A percentile compares a stretch with the other conserved stretches of the same genome.
Conservation (phyloP, 2,329 filamentous ascomycete genomes). For the Colletotrichum nymphaeae region DNA sequence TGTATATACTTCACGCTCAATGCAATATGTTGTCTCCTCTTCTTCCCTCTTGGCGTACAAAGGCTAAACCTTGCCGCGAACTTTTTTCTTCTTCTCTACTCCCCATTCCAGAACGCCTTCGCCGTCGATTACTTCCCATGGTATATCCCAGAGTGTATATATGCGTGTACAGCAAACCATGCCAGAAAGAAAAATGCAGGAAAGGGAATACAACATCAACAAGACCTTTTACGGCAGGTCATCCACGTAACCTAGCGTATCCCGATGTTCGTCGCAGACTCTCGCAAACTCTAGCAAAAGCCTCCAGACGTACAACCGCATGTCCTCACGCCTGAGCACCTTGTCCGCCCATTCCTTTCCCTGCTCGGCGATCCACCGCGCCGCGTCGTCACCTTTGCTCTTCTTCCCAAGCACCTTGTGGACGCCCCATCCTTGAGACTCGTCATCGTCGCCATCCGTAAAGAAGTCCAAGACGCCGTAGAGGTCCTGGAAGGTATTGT, state of each 20-base stretch:
- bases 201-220: neutral
- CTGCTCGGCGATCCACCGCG: constrained; percentile 67
- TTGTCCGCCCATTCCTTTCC: constrained; percentile 71
- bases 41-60: neutral
- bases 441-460: constrained; percentile 55
- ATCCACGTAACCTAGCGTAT: constrained; percentile 55
- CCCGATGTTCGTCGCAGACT: constrained; percentile 57
- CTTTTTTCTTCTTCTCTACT: neutral
- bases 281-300: constrained; percentile 69
- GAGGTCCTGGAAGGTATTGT: constrained; percentile 75
- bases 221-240: constrained; percentile 47
- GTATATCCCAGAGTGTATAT: constrained; percentile 4
- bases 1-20: neutral
- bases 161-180: neutral
- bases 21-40: neutral
- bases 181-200: neutral
- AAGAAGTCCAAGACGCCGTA: constrained; percentile 76
- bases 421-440: constrained; percentile 18
- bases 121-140: neutral
- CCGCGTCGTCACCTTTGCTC: constrained; percentile 62
- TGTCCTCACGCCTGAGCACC: constrained; percentile 73
- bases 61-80: neutral
- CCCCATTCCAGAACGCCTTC: neutral
- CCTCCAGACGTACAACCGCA: constrained; percentile 73
- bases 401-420: constrained; percentile 27